These are phyloP conservation scores for Cryptococcus sp. DNA, from an alignment of 1,284 basidiomycete species.

Conservation along the genomic window DNA sequence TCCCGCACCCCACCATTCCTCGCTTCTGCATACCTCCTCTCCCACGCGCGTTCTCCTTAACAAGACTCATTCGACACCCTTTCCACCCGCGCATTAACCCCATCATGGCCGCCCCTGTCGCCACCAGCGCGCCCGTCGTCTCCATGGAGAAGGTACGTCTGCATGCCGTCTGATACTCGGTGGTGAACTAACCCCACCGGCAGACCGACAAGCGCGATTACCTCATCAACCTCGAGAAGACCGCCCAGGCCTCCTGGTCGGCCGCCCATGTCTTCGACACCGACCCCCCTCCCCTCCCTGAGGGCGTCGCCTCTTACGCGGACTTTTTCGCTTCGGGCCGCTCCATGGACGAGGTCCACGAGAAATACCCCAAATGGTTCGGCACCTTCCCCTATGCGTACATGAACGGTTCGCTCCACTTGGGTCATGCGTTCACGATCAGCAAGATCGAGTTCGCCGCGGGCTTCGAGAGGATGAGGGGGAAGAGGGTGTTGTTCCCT, in stretches of 20 bases:
- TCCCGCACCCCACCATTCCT: no score
- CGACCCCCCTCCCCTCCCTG: constrained; percentile 68
- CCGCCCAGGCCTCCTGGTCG: constrained; percentile 79
- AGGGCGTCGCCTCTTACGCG: constrained; percentile 61
- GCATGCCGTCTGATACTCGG: background rate
- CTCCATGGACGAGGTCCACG: constrained; percentile 51
- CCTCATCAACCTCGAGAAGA: constrained; percentile 74
- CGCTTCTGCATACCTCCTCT: no score
- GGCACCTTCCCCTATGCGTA: constrained; percentile 94
- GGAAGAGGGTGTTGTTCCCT: constrained; percentile 91
- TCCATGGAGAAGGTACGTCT: constrained; percentile 46
- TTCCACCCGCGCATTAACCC: background rate
- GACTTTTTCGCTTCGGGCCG: constrained; percentile 53
- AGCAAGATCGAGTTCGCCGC: constrained; percentile 97
- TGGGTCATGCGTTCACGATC: constrained; percentile 97
- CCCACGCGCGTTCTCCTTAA: no score
- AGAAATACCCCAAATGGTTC: constrained; percentile 90
- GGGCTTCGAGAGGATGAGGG: constrained; percentile 92
- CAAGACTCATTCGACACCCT: background rate
- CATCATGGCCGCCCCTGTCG: background rate
- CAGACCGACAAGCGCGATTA: constrained; percentile 91
- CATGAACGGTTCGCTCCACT: constrained; percentile 97
- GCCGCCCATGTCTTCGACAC: constrained; percentile 65
- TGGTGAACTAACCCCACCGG: background rate
- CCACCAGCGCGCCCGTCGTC: constrained; percentile 23